Base-by-base conservation (phyloP, 768 basidiomycete species). In the Tricholoma bakamatsutake region DNA sequence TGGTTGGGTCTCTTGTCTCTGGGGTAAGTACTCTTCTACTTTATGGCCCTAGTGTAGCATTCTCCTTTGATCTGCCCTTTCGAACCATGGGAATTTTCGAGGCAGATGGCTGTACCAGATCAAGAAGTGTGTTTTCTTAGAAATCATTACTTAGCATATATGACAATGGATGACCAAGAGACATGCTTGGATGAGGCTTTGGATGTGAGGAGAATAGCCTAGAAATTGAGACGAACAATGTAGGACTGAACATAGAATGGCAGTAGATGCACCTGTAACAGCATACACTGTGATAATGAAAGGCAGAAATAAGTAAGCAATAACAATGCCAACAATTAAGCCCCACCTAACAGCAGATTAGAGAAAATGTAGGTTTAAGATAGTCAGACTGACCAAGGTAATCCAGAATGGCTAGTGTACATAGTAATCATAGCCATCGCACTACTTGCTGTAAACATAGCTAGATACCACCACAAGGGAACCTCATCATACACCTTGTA, bases 231-330 rank as follows among this genome's bases (percentile, higher is more conserved):
- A 31, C 31, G 6, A 7, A 31, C 1, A 5, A 31, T 5, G 6
- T 31, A 10, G 6, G 8, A 31, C 6, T 10, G 10, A 5, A 7
- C 31, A 31, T 7, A 31, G 31, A 7, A 31, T 10, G 6, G 5
- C 31, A 10, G 5, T 31, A 31, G 18, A 62, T 56, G 43, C 35
- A 71, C 71, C 80, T 34, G 80, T 77, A 58, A 81, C 79, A 6
- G 80, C 80, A 50, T 73, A 77, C 0, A 84, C 71, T 0, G 82
- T 79, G 13, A 79, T 73, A 50, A 82, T 72, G 66, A 85, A 80
- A 5, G 81, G 73, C 48, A 81, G 63, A 59, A 76, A 80, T 34
- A 80, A 56, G 2, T 69, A 61, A 0, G 82, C 75, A 52, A 87
- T 68, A 31, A 83, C 65, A 28, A 86, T 62, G n/a, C 75, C 73